Evolutionary conservation across 345 rosid species (phyloP), one percentile per base, ranked within the genome.

Genomic region (Brassica cretica): DNA sequence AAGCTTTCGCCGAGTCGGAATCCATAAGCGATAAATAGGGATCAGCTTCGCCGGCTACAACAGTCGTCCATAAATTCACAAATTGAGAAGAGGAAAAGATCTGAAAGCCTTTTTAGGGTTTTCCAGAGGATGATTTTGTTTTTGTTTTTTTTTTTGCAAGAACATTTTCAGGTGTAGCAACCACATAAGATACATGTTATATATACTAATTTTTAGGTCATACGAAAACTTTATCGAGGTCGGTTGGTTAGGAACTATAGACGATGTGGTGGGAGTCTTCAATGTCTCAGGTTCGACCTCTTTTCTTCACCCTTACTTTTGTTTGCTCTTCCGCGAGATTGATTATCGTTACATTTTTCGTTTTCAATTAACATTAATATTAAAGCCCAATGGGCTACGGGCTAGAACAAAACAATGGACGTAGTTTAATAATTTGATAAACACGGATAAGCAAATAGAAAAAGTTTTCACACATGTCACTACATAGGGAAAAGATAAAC

Each of bases 21-120:
- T 79, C 78, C 82, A 73, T 68, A 3, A 35, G 33, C 58, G 65
- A 8, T 0, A 35, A 73, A 2, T 3, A 78, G 29, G 64, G 74
- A 61, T 79, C 70, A 72, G 78, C 51, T 73, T 78, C 66, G 70
- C 8, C 32, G 58, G 61, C 0, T 30, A 78, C 70, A 62, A 67
- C 67, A 77, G 2, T 53, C 8, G 64, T 68, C 82, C 82, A 79
- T 79, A 68, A 74, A 68, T 2, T 62, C 39, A 60, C 53, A 21
- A 62, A 70, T 21, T 70, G 61, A 18, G 59, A 72, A 21, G 7
- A 5, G 21, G 5, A 12, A 69, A 32, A 67, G 82, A 79, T 79
- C 82, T 79, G 74, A 55, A 73, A 51, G 74, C 64, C 3, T 73
- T 49, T 49, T 51, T 68, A 73, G 82, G 78, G 73, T 79, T 79